Evolutionary conservation across 257 asterid genomes (phyloP).

Genomic region (Catharanthus roseus): DNA sequence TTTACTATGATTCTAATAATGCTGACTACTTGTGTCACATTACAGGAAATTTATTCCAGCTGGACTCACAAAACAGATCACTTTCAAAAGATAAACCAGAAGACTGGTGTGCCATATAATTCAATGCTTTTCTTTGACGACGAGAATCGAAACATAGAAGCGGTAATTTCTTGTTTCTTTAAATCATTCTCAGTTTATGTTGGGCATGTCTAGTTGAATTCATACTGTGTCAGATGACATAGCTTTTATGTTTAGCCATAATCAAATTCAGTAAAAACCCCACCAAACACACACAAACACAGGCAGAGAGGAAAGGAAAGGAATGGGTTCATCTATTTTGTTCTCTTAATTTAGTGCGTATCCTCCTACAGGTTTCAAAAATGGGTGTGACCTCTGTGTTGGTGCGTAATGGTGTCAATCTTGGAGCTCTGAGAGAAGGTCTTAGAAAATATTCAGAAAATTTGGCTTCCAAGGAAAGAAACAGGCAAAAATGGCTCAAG

Average conservation of each 20-base stretch:
- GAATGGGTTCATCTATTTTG: neutral
- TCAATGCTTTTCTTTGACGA: constrained; percentile 91
- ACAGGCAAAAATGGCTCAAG: constrained; percentile 36
- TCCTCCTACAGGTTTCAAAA: constrained; percentile 49
- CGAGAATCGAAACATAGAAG: constrained; percentile 71
- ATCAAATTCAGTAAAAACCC: neutral
- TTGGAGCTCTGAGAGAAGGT: constrained; percentile 65
- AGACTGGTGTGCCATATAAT: constrained; percentile 55
- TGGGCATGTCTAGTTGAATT: neutral
- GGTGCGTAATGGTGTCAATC: constrained; percentile 65
- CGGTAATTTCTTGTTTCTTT: constrained; percentile 40
- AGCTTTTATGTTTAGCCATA: neutral
- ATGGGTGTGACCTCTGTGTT: constrained; percentile 74
- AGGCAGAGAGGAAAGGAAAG: neutral
- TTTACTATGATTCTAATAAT: neutral
- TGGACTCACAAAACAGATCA: constrained; percentile 89
- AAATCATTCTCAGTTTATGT: neutral
- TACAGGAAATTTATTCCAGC: constrained; percentile 85
- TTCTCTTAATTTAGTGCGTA: neutral
- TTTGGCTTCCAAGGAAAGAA: constrained; percentile 29
- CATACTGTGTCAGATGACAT: neutral
- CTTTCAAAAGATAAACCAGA: constrained; percentile 58
- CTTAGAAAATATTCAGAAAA: constrained; percentile 48
- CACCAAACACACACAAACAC: no score
- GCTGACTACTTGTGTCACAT: constrained; percentile 17